phyloP scores from a whole-genome alignment of 768 basidiomycete genomes.

The Tricholoma terreum region DNA sequence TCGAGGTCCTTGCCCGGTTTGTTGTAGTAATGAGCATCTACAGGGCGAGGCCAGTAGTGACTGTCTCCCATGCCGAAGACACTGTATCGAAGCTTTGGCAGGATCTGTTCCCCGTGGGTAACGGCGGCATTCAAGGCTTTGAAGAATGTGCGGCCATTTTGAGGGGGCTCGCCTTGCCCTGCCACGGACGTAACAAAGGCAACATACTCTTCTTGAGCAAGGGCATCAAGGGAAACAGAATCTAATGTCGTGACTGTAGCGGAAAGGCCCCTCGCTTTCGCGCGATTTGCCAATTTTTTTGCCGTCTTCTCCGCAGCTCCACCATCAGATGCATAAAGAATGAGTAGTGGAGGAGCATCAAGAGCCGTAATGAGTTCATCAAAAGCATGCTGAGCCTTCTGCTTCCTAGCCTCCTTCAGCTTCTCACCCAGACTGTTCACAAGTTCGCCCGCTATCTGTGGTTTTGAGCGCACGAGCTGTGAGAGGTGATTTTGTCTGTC shows the following conservation, averaged over 20 bases:
- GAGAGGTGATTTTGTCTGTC: slow-evolving; percentile 96
- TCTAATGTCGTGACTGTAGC: slow-evolving; percentile 77
- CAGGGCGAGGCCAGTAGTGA: slow-evolving; percentile 97
- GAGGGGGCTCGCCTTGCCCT: slow-evolving; percentile 96
- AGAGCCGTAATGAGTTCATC: slow-evolving; percentile 78
- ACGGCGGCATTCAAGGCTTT: slow-evolving; percentile 76
- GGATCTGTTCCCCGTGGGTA: slow-evolving; percentile 52
- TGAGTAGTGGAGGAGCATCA: slow-evolving; percentile 83
- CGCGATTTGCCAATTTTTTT: slow-evolving; percentile 80
- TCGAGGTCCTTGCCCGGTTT: slow-evolving; percentile 92
- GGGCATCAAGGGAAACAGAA: slow-evolving; percentile 69
- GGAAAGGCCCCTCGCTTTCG: slow-evolving; percentile 79
- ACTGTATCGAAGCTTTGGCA: slow-evolving; percentile 66
- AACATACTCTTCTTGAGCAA: slow-evolving; percentile 65
- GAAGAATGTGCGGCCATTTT: slow-evolving; percentile 89
- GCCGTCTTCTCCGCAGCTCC: slow-evolving; percentile 96
- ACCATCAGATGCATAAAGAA: slow-evolving; percentile 94
- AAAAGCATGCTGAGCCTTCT: slow-evolving; percentile 80
- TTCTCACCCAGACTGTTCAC: slow-evolving; percentile 83
- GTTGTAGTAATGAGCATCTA: slow-evolving; percentile 99
- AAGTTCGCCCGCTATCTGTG: slow-evolving; percentile 76
- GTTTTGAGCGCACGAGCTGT: slow-evolving; percentile 81
- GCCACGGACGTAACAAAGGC: slow-evolving; percentile 89
- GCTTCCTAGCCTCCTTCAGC: slow-evolving; percentile 79
- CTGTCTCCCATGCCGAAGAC: slow-evolving; percentile 98